Evolutionary conservation across 805 yeast species (phyloP).

Genomic region (Groenewaldozyma tartarivorans): DNA sequence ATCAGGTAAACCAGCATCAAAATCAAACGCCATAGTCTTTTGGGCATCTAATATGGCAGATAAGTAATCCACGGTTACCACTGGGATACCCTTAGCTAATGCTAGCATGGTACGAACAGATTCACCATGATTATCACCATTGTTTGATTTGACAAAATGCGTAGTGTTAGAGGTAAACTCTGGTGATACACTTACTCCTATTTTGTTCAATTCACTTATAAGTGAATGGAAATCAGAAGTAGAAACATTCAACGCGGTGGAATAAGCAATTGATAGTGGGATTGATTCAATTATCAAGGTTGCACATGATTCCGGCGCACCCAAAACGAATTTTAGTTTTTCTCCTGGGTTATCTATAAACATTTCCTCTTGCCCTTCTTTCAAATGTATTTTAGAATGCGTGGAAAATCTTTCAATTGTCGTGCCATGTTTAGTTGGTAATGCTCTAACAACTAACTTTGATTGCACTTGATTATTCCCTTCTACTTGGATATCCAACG

Average conservation of each 20-base stretch:
- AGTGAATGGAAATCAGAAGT: slow-evolving; percentile 9
- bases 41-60: slow-evolving; percentile 14
- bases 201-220: slow-evolving; percentile 12
- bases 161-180: slow-evolving; percentile 19
- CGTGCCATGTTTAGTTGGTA: neutral
- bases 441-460: neutral
- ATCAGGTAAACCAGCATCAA: slow-evolving; percentile 22
- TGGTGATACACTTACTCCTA: slow-evolving; percentile 24
- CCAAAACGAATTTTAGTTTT: no score
- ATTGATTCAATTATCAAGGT: slow-evolving; percentile 18
- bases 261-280: slow-evolving; percentile 19
- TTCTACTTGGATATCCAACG: neutral
- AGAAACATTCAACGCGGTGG: slow-evolving; percentile 10
- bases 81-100: slow-evolving; percentile 24
- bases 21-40: slow-evolving; percentile 13
- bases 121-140: neutral
- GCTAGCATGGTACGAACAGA: slow-evolving; percentile 22
- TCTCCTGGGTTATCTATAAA: neutral
- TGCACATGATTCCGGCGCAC: no score
- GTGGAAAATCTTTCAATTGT: neutral
- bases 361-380: neutral
- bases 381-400: no score
- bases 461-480: neutral
- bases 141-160: slow-evolving; percentile 14
- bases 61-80: slow-evolving; percentile 21